These are phyloP conservation scores for Ceratocystis alfenasii DNA, from an alignment of 2,329 filamentous ascomycete genomes.

Conservation along the genomic window DNA sequence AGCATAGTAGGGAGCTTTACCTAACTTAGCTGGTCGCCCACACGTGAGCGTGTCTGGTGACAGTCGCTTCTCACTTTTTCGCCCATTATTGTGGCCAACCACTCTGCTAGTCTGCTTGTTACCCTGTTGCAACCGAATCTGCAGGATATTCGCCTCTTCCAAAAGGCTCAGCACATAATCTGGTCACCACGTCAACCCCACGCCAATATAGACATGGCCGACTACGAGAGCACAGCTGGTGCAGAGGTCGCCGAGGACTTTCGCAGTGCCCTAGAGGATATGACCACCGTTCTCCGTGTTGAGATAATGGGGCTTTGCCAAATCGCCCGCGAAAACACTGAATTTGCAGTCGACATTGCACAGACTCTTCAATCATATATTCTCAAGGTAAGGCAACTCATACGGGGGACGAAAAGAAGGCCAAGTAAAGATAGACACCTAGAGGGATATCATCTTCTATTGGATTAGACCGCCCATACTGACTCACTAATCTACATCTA, in stretches of 20 bases:
- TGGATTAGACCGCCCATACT: background rate
- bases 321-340: constrained; percentile 94
- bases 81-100: background rate
- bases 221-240: constrained; percentile 20
- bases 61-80: background rate
- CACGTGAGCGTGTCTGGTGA: background rate
- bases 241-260: constrained; percentile 86
- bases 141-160: background rate
- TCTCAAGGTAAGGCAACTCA: constrained; percentile 59
- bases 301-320: constrained; percentile 96
- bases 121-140: constrained; percentile 4
- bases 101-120: background rate
- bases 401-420: background rate
- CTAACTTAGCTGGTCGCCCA: background rate
- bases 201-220: constrained; percentile 10
- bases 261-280: constrained; percentile 79
- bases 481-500: constrained; percentile 32
- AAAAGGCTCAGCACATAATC: background rate
- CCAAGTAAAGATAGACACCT: background rate
- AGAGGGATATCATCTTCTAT: background rate
- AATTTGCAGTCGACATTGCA: constrained; percentile 87
- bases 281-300: constrained; percentile 80
- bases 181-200: constrained; percentile 1
- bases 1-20: background rate
- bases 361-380: constrained; percentile 87